These are phyloP conservation scores for Trametes sp. DNA, from an alignment of 1,284 basidiomycete species.

Conservation along the genomic window DNA sequence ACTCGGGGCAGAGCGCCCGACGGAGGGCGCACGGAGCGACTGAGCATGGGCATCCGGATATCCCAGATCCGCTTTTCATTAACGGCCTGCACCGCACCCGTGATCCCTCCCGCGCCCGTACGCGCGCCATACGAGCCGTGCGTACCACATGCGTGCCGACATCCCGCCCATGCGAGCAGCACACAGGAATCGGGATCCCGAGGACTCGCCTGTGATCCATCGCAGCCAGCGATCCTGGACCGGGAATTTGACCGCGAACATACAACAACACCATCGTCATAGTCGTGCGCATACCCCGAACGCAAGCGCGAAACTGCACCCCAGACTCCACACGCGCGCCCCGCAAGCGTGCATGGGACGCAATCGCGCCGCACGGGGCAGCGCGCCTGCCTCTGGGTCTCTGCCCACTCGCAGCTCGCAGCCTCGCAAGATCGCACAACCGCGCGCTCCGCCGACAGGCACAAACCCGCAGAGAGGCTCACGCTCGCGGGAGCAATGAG, in stretches of 20 bases:
- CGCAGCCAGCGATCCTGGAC: not conserved
- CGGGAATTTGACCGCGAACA: too few species aligned
- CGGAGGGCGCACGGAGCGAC: too few species aligned
- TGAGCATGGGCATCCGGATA: not conserved
- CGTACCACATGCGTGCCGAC: not conserved
- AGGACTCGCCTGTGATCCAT: not conserved
- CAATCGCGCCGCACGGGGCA: not conserved
- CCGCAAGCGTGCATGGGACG: not conserved
- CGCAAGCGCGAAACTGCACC: not conserved
- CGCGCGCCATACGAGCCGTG: too few species aligned
- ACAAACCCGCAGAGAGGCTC: not conserved
- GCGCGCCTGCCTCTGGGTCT: not conserved
- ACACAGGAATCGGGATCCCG: not conserved
- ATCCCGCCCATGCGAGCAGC: constrained; percentile 1
- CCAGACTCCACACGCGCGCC: not conserved
- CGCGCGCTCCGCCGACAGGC: not conserved
- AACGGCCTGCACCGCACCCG: not conserved
- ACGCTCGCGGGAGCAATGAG: constrained; percentile 12
- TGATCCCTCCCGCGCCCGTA: not conserved
- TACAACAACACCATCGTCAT: too few species aligned
- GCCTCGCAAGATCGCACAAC: too few species aligned
- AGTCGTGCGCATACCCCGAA: not conserved
- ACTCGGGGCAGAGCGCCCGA: not conserved
- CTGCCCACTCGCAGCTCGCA: too few species aligned
- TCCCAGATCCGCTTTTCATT: constrained; percentile 12